phyloP scores from a whole-genome alignment of 345 rosid species.

The Camelina hispida region DNA sequence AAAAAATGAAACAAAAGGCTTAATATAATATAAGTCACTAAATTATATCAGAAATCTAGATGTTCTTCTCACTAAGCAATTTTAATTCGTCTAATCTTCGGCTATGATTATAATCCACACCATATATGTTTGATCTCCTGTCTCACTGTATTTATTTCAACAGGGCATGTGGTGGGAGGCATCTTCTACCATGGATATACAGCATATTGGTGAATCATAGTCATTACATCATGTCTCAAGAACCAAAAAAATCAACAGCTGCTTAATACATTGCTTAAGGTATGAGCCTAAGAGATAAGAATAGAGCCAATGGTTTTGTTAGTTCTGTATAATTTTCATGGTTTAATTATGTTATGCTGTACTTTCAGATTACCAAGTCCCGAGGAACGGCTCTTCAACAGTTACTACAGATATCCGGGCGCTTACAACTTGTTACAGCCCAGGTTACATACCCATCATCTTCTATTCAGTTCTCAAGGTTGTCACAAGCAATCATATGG shows the following conservation, averaged over 20 bases:
- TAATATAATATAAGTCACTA: too few relatives aligned
- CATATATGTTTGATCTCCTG: too few relatives aligned
- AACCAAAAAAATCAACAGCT: slow-evolving; percentile 52
- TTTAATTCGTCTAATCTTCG: too few relatives aligned
- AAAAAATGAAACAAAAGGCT: too few relatives aligned
- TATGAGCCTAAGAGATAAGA: slow-evolving; percentile 31
- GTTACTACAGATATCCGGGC: slow-evolving; percentile 79
- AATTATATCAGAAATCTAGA: too few relatives aligned
- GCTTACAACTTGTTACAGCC: slow-evolving; percentile 75
- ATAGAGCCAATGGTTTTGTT: slow-evolving; percentile 20
- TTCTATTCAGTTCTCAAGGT: background rate
- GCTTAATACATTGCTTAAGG: slow-evolving; percentile 69
- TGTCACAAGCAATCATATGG: background rate
- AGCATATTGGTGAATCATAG: slow-evolving; percentile 76
- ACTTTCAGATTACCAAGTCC: slow-evolving; percentile 59
- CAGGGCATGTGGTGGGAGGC: background rate
- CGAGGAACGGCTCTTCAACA: slow-evolving; percentile 68
- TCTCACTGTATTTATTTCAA: too few relatives aligned
- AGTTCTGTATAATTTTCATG: slow-evolving; percentile 10
- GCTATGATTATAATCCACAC: too few relatives aligned
- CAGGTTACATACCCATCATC: slow-evolving; percentile 57
- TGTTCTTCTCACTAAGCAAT: too few relatives aligned
- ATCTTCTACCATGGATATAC: slow-evolving; percentile 80
- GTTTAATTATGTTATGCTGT: slow-evolving; percentile 26
- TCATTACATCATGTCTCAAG: slow-evolving; percentile 57